Conservation (phyloP, 2,329 filamentous ascomycete genomes). For the Fusarium burgessii region DNA sequence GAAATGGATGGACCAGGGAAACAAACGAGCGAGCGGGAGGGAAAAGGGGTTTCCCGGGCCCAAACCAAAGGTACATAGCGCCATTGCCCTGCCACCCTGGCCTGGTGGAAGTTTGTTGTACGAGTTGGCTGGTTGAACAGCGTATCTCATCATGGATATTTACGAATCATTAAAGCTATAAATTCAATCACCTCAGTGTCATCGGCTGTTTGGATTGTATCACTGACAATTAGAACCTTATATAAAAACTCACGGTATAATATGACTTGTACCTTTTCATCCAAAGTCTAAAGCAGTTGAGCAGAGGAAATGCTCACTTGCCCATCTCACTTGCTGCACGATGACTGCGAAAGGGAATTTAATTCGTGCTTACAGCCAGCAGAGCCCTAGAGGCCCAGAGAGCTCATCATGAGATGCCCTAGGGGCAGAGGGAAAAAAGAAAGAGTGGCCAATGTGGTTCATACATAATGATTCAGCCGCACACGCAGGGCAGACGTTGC, state of each 20-base stretch:
- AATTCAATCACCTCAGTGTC: not conserved
- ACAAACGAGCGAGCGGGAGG: constrained; percentile 37
- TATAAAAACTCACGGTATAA: not conserved
- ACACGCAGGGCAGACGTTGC: constrained; percentile 28
- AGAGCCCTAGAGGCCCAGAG: constrained; percentile 8
- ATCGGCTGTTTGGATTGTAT: not conserved
- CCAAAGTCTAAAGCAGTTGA: not conserved
- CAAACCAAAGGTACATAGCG: constrained; percentile 33
- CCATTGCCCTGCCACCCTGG: constrained; percentile 29
- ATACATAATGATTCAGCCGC: constrained; percentile 34
- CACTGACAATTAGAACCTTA: not conserved
- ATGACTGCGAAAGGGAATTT: not conserved
- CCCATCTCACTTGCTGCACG: not conserved
- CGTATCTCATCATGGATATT: not conserved
- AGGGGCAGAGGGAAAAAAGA: constrained; percentile 21
- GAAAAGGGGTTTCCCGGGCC: constrained; percentile 40
- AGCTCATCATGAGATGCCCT: constrained; percentile 22
- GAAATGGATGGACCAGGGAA: constrained; percentile 18
- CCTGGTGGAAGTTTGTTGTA: constrained; percentile 15
- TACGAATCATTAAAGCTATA: too few species aligned
- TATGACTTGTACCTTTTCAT: not conserved
- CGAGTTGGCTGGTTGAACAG: constrained; percentile 1
- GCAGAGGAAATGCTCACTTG: not conserved
- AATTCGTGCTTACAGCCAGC: not conserved
- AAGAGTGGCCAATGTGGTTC: constrained; percentile 26